Base-by-base conservation (phyloP, 805 yeast genomes). In the Pichia gijzeniarum region DNA sequence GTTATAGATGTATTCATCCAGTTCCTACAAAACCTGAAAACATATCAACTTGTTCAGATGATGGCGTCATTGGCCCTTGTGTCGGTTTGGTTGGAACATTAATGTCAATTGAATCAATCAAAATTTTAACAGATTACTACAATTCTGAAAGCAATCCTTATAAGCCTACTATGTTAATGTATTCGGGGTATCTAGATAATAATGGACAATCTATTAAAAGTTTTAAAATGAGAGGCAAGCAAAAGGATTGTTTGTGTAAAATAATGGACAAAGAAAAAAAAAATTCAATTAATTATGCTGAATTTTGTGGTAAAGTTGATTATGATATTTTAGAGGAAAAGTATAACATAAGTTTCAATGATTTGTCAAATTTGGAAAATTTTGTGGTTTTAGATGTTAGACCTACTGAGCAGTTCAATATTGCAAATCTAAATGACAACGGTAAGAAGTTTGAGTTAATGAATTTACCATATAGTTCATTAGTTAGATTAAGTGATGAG, bases 31-130 rank as follows among this genome's bases (percentile, higher is more conserved):
- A 90, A 1, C 85, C 96, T 1, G 81, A 78, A 48, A 71, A 85
- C 1, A 88, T 90, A 1, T 76, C 88, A 0, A 76, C 95, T 0
- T 93, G 99, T 56, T 77, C 85, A 13, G 98, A 89, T 63, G 95
- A 95, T 3, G 97, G 97, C 5, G 95, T 91, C 0, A 63, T 93
- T 21, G 99, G 99, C 0, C 95, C 98, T 0, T 93, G 90, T n/a
- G 95, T 93, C 45, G 99, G 99, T 0, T 55, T 88, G 1, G 78
- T 91, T 59, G 99, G 99, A 9, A 71, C 80, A 0, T 72, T 85
- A 71, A 91, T 93, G 85, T 95, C 96, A 0, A 65, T 84, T 18
- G 99, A 93, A 57, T 73, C 95, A 0, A 72, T 95, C 21, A 90
- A 91, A 59, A 69, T 91, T 7, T 56, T 87, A 2, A 70, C 82